Base-by-base conservation (phyloP, 345 rosid genomes). In the Ricinus communis region DNA sequence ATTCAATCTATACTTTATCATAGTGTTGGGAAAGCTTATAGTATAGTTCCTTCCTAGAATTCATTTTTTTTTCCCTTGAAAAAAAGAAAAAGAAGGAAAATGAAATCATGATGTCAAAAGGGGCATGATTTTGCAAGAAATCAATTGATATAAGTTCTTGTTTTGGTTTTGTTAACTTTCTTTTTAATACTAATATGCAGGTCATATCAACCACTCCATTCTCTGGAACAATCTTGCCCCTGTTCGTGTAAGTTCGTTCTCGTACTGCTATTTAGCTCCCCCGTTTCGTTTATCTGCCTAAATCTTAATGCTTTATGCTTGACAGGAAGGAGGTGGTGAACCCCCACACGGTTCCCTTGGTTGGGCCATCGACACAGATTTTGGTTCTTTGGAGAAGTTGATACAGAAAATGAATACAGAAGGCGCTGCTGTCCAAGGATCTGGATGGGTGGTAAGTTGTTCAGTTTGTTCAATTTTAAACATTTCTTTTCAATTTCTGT, bases 351-450 rank as follows among this genome's bases (percentile, higher is more conserved):
- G 87, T 59, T 69, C 91, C 14, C 80, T 95, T 74, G 97, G 97
- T 1, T 72, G 84, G 69, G 97, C 97, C 56, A 90, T 92, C 71
- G 97, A 90, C 66, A 47, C 83, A 49, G 74, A 89, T 73, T 95
- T 87, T 83, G 99, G 99, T 33, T 92, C 93, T 50, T 47, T 92
- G n/a, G 96, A 95, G 54, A 83, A 84, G 61, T 75, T 95, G 81
- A 81, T 90, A 21, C 81, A 87, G 30, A 95, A 90, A 79, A 92
- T 92, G 86, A 92, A 43, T 70, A 77, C 93, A n/a, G 97, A 95
- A 77, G 97, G 97, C 81, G 97, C 97, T 78, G 93, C 96, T 71
- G 4, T 95, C 27, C 99, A 95, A 82, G 99, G 99, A 61, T 95
- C 97, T 12, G 99, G 99, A 79, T 95, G 99, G 99, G 97, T 95